Evolutionary conservation across 441 rosid species (phyloP), one percentile per base, ranked within the genome.

Genomic region (Bocquillonia castaneifolia): DNA sequence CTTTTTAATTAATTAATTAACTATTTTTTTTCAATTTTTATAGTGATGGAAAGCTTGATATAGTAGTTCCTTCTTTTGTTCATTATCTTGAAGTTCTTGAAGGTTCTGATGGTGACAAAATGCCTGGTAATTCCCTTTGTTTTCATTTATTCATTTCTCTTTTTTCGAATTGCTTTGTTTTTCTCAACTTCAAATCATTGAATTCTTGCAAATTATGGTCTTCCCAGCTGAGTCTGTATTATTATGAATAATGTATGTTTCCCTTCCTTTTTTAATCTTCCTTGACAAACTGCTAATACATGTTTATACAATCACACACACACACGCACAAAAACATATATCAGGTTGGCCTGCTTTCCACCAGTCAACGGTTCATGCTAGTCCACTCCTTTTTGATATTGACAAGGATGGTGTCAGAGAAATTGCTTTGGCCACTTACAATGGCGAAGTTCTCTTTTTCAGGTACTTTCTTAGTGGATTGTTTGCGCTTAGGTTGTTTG

Each of bases 341-440:
- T 72, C 77, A 95, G 99, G 99, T 73, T 95, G 99, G 99, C 99
- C 99, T 69, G 96, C 99, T 63, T 95, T 86, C 77, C 99, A 95
- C 76, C 98, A 89, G 80, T 95, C 99, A 47, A 92, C 95, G 0
- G 97, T 91, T 77, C 98, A 95, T 82, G 77, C 98, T 3, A 95
- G 96, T 79, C 99, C 99, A 72, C 90, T 95, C 55, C 81, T 92
- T 18, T 91, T 82, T 63, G 99, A 95, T 77, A 91, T 95, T 69
- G 99, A 95, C 79, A 91, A 89, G 81, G 99, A 95, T 77, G 98
- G 98, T 70, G 91, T 84, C 71, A 88, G 92, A 78, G 99, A 95
- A 81, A 92, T 95, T 73, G 88, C 91, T 70, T 75, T 95, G 80
- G 99, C 98, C 29, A 92, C 98, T 57, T 95, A 92, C 82, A 95